phyloP scores from a whole-genome alignment of 2,329 filamentous ascomycete species.

The Phoma sp. region DNA sequence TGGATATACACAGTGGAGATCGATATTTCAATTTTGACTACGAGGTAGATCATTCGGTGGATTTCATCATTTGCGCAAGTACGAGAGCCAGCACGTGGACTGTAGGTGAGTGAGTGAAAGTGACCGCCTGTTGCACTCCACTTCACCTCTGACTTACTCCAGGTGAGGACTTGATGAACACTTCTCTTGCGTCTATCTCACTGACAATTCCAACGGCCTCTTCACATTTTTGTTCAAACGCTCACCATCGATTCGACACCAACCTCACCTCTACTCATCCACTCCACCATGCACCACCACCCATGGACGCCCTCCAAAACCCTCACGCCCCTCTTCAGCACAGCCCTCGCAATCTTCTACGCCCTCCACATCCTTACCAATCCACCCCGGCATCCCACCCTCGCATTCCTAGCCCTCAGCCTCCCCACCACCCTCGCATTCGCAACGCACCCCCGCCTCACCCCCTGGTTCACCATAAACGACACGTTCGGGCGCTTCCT shows the following conservation, averaged over 20 bases:
- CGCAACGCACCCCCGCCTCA: constrained; percentile 2
- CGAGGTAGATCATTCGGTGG: too few relatives aligned
- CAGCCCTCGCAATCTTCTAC: constrained; percentile 2
- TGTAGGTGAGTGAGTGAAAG: not conserved
- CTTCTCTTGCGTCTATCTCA: not conserved
- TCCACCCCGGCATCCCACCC: constrained; percentile 17
- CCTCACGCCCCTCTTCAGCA: not conserved
- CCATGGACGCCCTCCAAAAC: not conserved
- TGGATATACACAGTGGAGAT: not conserved
- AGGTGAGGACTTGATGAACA: too few relatives aligned
- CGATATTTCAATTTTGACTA: not conserved
- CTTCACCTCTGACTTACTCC: not conserved
- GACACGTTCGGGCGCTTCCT: constrained; percentile 26
- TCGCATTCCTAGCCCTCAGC: constrained; percentile 16
- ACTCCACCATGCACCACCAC: not conserved
- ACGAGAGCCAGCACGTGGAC: not conserved
- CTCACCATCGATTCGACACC: too few relatives aligned
- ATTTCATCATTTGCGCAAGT: too few relatives aligned
- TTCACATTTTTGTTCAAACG: too few relatives aligned
- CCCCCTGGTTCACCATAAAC: constrained; percentile 7
- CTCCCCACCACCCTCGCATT: constrained; percentile 24
- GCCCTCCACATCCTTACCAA: constrained; percentile 25
- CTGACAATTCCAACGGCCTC: too few relatives aligned
- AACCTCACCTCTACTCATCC: not conserved
- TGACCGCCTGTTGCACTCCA: not conserved